Base-by-base conservation (phyloP, 208 protist genomes). In the Crithidia acanthocephali region DNA sequence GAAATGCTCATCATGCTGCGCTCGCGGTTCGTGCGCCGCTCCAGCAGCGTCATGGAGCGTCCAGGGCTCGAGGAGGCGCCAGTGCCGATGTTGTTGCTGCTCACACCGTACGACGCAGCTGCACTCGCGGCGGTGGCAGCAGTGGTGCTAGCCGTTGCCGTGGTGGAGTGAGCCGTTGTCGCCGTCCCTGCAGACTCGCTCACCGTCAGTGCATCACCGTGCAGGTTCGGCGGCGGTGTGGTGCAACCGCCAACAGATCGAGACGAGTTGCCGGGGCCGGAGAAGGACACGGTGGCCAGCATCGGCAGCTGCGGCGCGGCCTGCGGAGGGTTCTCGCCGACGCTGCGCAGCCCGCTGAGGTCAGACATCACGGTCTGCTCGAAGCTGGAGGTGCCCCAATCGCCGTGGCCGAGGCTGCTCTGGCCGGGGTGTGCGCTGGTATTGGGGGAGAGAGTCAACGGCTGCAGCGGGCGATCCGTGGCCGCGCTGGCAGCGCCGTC, bases 11-110 rank as follows among this genome's bases (percentile, higher is more conserved):
- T 76, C 23, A 61, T 73, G 45, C 68, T 86, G 42, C 73, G 71
- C 71, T 85, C 79, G 51, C 84, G 80, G 15, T 75, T 76, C 33
- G 33, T 81, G 51, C 91, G 87, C 15, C 91, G 87, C 75, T 95
- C 88, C 15, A 93, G 74, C 63, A 95, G 68, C 16, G 91, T 95
- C 60, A 80, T 68, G 7, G 74, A 87, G 22, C 81, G 69, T 20
- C 62, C 61, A 22, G 23, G 64, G 20, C 51, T 50, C 30, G 50
- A 72, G 40, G 42, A 61, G 28, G 27, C 50, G 15, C 30, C 47
- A 20, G 37, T 47, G 32, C 8, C 11, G 35, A 40, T 40, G 35
- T 40, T 40, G 35, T 5, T 40, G 35, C 33, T 42, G 33, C 30
- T 42, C 30, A 28, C 22, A 2, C 23, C 48, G 18, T 28, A 15